A percentile compares a stretch with the other conserved stretches of the same genome.
phyloP scores from a whole-genome alignment of 768 basidiomycete species.

The Naganishia kalamii region DNA sequence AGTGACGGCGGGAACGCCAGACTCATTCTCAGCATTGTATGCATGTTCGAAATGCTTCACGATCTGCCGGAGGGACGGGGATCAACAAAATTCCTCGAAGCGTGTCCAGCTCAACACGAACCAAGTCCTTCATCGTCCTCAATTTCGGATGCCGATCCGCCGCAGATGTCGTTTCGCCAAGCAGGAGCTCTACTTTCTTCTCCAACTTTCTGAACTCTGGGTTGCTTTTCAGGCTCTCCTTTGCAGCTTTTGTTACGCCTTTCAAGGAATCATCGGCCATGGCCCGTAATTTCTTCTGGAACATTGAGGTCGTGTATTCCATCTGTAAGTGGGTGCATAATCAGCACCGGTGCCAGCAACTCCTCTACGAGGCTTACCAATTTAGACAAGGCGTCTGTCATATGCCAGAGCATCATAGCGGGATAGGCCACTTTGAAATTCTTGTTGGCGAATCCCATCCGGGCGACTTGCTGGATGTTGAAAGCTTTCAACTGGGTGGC shows the following conservation, averaged over 20 bases:
- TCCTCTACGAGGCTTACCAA: slow-evolving; percentile 55
- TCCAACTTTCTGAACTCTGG: slow-evolving; percentile 40
- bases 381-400: slow-evolving; percentile 82
- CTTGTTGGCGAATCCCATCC: slow-evolving; percentile 2
- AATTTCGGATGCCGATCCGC: slow-evolving; percentile 19
- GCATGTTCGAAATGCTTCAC: slow-evolving; percentile 14
- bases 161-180: neutral
- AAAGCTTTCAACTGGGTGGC: slow-evolving; percentile 56
- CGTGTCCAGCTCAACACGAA: neutral
- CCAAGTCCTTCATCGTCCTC: slow-evolving; percentile 8
- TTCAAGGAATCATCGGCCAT: slow-evolving; percentile 51
- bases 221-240: slow-evolving; percentile 30
- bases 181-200: slow-evolving; percentile 45
- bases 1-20: slow-evolving; percentile 49
- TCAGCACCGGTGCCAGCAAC: neutral
- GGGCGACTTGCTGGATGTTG: slow-evolving; percentile 7
- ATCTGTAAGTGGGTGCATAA: slow-evolving; percentile 52
- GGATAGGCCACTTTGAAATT: slow-evolving; percentile 27
- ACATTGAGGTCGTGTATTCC: slow-evolving; percentile 75
- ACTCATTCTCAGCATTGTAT: slow-evolving; percentile 12
- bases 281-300: slow-evolving; percentile 61
- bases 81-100: neutral
- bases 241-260: slow-evolving; percentile 60
- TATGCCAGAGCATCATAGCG: slow-evolving; percentile 52
- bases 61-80: neutral